A percentile compares a stretch with the other conserved stretches of the same genome.
phyloP scores from a whole-genome alignment of 2,329 filamentous ascomycete species.

The Fusarium sp. region DNA sequence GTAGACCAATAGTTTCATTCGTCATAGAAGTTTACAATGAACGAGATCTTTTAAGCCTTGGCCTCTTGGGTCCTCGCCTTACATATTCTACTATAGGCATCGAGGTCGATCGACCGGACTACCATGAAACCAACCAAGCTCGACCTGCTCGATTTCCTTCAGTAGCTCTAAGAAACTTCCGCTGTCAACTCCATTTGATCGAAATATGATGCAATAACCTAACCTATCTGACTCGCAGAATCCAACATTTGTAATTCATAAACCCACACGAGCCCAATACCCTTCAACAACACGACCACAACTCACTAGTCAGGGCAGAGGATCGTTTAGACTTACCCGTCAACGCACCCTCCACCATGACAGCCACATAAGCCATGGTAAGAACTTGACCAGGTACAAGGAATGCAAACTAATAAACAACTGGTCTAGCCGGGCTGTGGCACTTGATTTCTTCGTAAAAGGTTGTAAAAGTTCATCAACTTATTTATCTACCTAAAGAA shows the following conservation, averaged over 20 bases:
- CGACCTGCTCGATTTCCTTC: neutral
- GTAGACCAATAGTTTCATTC: neutral
- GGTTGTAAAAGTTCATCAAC: slow-evolving; percentile 13
- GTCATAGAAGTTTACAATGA: neutral
- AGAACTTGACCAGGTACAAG: slow-evolving; percentile 15
- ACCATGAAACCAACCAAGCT: neutral
- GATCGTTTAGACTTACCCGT: neutral
- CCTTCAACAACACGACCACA: neutral
- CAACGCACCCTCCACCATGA: neutral
- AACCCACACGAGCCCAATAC: neutral
- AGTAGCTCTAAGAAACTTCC: neutral
- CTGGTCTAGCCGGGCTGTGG: slow-evolving; percentile 6
- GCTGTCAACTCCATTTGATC: neutral
- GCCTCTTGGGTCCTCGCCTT: neutral
- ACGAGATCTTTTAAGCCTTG: neutral
- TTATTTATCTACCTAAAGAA: slow-evolving; percentile 4
- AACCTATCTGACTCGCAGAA: neutral
- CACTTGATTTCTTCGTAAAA: slow-evolving; percentile 11
- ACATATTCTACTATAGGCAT: neutral
- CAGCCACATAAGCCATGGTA: slow-evolving; percentile 15
- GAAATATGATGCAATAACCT: neutral
- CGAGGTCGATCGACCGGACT: neutral
- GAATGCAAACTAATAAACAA: slow-evolving; percentile 26
- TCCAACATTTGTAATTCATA: neutral
- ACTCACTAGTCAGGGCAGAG: neutral